Evolutionary conservation across 1,284 basidiomycete species (phyloP), one percentile per base, ranked within the genome.

Genomic region (Thecaphora thlaspeos): DNA sequence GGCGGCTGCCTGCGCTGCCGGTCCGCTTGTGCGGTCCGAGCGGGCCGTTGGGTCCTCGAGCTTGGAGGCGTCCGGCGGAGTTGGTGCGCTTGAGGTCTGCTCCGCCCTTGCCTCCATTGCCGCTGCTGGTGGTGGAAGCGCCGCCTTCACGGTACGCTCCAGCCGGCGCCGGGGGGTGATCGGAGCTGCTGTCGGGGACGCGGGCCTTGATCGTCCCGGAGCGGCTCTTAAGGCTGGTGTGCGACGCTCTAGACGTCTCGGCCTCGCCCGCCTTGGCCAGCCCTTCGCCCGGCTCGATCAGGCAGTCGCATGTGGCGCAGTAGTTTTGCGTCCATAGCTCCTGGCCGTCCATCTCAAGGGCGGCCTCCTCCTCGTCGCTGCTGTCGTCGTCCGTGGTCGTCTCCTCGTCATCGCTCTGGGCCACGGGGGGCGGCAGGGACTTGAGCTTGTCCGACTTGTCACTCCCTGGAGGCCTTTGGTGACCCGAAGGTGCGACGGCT

Each of bases 261-360:
- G 19, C 32, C 11, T 7, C 32, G 11, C 32, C 32, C 15, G 41
- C 28, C 42, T 64, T 51, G 34, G 61, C 52, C 43, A 71, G 61
- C 17, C 68, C 69, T 23, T 66, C 53, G 39, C 69, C 69, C 17
- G 69, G 68, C 44, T 68, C 63, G 55, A 73, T 73, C 43, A 73
- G 63, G 43, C 68, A 69, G 43, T 73, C 71, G 54, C 71, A 73
- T 18, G 62, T 68, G 37, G 59, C 49, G 41, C 71, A 73, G 47
- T 69, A 73, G 37, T 57, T 66, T 36, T 73, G 71, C 0, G 60
- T 66, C 71, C 71, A 73, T 1, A 73, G 57, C 43, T 73, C 71
- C 46, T 71, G 69, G 19, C 71, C 68, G 47, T 73, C 71, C 66
- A 73, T 73, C 23, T 73, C 66, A 24, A 73, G 56, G n/a, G 62